These are phyloP conservation scores for Metarhizium humberi DNA, from an alignment of 2,329 filamentous ascomycete species.

Conservation along the genomic window DNA sequence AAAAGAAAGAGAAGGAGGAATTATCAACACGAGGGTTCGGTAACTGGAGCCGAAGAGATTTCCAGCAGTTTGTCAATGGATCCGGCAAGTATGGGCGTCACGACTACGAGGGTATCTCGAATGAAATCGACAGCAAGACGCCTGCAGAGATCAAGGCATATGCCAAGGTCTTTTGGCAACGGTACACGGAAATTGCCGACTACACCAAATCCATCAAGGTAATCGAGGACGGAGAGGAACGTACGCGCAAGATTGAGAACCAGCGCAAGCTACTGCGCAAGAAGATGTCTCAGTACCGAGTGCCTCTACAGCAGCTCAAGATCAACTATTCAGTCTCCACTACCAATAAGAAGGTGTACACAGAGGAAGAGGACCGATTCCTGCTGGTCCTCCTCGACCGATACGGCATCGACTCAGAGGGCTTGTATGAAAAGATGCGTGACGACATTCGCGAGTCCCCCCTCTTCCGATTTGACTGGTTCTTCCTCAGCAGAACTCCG, in stretches of 20 bases:
- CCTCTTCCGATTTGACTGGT: conserved; percentile 98
- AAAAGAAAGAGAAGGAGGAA: conserved; percentile 75
- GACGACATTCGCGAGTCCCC: conserved; percentile 93
- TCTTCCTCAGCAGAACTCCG: conserved; percentile 90
- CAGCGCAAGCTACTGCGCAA: conserved; percentile 88
- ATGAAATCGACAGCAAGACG: conserved; percentile 86
- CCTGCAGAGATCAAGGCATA: conserved; percentile 80
- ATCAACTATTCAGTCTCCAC: conserved; percentile 98
- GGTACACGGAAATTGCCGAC: conserved; percentile 82
- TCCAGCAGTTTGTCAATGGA: conserved; percentile 95
- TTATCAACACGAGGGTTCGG: conserved; percentile 80
- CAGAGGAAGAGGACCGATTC: conserved; percentile 95
- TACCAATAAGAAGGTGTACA: conserved; percentile 99
- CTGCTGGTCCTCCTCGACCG: conserved; percentile 87
- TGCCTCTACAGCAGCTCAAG: conserved; percentile 93
- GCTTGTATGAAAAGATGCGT: conserved; percentile 87
- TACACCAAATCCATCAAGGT: conserved; percentile 81
- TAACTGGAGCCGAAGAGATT: conserved; percentile 94
- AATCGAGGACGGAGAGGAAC: conserved; percentile 89
- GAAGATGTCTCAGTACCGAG: conserved; percentile 95
- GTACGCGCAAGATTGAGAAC: conserved; percentile 78
- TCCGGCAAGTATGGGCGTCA: conserved; percentile 85
- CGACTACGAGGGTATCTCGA: conserved; percentile 76
- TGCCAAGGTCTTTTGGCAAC: conserved; percentile 92
- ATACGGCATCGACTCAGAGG: conserved; percentile 84